Base-by-base conservation (phyloP, 1,284 basidiomycete species). In the Cystobasidium sp. region DNA sequence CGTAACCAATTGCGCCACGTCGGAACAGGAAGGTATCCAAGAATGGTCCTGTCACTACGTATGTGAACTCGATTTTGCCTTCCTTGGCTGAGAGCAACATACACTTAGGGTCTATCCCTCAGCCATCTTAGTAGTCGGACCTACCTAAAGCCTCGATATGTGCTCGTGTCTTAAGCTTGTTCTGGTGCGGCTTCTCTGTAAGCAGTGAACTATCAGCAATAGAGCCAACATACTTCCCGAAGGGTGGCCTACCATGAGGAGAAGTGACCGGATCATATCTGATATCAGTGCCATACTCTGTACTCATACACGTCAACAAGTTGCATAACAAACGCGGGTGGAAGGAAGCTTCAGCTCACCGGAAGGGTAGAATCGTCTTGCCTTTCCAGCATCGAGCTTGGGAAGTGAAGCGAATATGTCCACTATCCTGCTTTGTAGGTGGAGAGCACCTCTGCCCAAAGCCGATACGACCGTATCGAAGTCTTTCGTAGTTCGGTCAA, bases 201-300 rank as follows among this genome's bases (percentile, higher is more conserved):
- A 10, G 37, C n/a, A 39, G 12, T 14, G 53, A 6, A n/a, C 31
- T 16, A 18, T 41, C 8, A 51, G 18, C 6, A 10, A 47, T 44
- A 16, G 24, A 39, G 5, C 22, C 44, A 8, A 16, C 39, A 24
- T 10, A 22, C 12, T 12, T 20, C 18, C 4, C 6, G 24, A 44
- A 14, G 18, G 31, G 31, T 41, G 3, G 43, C 69, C 22, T 24
- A 73, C 70, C 70, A 67, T 71, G 63, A 12, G 75, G 75, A 16
- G 75, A 75, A 61, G 75, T 75, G 14, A 65, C 53, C n/a, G 68
- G 62, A 39, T 71, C 68, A 53, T 75, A 75, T 43, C 64, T 51
- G 63, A 75, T 75, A 24, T 75, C 75, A 4, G 75, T 75, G n/a
- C 75, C 75, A 56, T 75, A 75, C 39, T 75, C 75, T 65, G 66